Conservation (phyloP, 2,329 filamentous ascomycete species). For the Aspergillus sp. region DNA sequence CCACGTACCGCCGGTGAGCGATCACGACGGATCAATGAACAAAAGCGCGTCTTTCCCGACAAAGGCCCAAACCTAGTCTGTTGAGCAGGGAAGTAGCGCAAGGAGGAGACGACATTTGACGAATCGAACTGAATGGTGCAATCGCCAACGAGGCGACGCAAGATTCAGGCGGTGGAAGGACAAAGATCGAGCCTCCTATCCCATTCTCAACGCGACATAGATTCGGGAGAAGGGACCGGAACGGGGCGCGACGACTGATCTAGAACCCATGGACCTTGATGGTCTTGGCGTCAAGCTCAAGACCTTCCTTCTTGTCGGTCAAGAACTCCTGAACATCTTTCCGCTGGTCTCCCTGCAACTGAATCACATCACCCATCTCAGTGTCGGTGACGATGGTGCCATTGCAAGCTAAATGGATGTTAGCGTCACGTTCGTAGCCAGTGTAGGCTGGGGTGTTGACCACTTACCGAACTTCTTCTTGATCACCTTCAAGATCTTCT, state of each 20-base stretch:
- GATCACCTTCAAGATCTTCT: conserved; percentile 99
- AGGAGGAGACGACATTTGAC: conserved; percentile 6
- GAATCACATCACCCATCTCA: conserved; percentile 99
- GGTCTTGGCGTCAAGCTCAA: conserved; percentile 90
- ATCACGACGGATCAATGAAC: conserved; percentile 14
- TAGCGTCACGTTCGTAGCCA: conserved; percentile 8
- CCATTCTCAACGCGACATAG: conserved; percentile 30
- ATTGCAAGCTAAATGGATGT: conserved; percentile 73
- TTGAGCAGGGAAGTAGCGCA: conserved; percentile 23
- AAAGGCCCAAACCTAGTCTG: conserved; percentile 25
- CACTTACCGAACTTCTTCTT: conserved; percentile 94
- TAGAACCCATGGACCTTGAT: conserved; percentile 68
- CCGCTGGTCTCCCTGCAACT: conserved; percentile 98
- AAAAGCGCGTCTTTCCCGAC: conserved; percentile 22
- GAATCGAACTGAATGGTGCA: conserved; percentile 13
- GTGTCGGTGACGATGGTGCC: conserved; percentile 94
- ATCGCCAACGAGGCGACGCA: conserved; percentile 13
- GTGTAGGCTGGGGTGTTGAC: background rate
- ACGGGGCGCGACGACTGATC: conserved; percentile 35
- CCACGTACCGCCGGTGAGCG: conserved; percentile 14
- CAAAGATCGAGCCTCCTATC: conserved; percentile 27
- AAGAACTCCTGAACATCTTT: conserved; percentile 98
- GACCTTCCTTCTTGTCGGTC: conserved; percentile 87
- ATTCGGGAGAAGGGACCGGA: conserved; percentile 39
- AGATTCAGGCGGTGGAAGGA: conserved; percentile 19